These are phyloP conservation scores for Endogone sp. DNA, from an alignment of 192 early-diverging fungal genomes.

Conservation along the genomic window DNA sequence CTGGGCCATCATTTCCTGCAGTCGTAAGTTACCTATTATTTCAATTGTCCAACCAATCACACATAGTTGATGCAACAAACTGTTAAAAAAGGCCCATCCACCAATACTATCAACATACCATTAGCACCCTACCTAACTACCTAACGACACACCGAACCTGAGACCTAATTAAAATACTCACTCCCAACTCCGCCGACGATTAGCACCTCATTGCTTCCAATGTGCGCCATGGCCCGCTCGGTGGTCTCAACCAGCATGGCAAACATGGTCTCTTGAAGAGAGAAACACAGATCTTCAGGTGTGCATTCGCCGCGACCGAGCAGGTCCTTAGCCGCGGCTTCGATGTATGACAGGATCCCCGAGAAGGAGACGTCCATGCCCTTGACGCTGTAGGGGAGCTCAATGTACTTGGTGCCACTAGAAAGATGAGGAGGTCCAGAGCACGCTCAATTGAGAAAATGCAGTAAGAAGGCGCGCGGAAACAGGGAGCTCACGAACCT, in stretches of 20 bases:
- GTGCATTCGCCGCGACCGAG: constrained; percentile 50
- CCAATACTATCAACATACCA: no score
- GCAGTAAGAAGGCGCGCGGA: background rate
- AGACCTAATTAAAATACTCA: no score
- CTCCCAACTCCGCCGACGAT: constrained; percentile 98
- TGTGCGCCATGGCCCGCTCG: constrained; percentile 98
- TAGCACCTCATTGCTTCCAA: constrained; percentile 84
- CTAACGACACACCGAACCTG: no score
- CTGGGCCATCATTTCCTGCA: constrained; percentile 97
- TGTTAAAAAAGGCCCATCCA: no score
- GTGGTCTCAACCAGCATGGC: constrained; percentile 99
- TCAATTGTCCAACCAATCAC: constrained; percentile 1
- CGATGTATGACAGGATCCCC: constrained; percentile 91
- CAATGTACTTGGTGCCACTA: constrained; percentile 81
- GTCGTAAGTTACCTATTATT: constrained; percentile 67
- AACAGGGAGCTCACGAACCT: constrained; percentile 39
- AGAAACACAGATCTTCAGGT: constrained; percentile 93
- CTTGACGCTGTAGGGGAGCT: constrained; percentile 96
- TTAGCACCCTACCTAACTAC: no score
- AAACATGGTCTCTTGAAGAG: constrained; percentile 96
- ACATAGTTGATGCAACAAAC: no score
- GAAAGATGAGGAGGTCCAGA: background rate
- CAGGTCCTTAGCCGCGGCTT: constrained; percentile 63
- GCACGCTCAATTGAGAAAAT: background rate
- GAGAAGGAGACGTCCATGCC: constrained; percentile 99